Evolutionary conservation across 1,139 yeast species (phyloP).

Genomic region (Blastobotrys serpentis): DNA sequence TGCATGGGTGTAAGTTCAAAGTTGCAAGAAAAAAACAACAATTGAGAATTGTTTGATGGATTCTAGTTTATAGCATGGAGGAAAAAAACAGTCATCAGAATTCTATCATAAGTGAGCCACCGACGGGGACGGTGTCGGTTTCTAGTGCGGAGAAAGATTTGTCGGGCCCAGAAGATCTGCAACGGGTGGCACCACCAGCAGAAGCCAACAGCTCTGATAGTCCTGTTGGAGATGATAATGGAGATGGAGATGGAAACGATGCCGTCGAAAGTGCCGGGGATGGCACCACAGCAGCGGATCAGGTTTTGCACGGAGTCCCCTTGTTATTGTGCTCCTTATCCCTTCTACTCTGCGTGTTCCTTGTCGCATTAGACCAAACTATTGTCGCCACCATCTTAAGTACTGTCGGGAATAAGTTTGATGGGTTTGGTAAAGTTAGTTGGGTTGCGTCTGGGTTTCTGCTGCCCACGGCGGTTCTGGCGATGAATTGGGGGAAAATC

Average conservation of each 20-base stretch:
- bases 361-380: conserved; percentile 68
- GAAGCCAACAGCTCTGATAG: too few species aligned
- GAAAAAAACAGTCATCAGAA: background rate
- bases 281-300: conserved; percentile 29
- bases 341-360: conserved; percentile 51
- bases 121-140: background rate
- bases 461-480: conserved; percentile 57
- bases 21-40: too few species aligned
- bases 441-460: conserved; percentile 64
- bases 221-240: too few species aligned
- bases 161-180: background rate
- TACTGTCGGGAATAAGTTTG: conserved; percentile 54
- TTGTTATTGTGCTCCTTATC: conserved; percentile 47
- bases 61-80: too few species aligned
- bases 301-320: conserved; percentile 45
- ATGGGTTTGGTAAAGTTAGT: conserved; percentile 53
- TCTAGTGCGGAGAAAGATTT: background rate
- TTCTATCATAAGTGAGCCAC: background rate
- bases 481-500: conserved; percentile 61
- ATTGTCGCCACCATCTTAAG: conserved; percentile 60
- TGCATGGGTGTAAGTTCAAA: too few species aligned
- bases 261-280: conserved; percentile 20
- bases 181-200: too few species aligned
- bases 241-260: conserved; percentile 11
- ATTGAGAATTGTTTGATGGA: too few species aligned